Evolutionary conservation across 2,329 filamentous ascomycete genomes (phyloP).

Genomic region (Ciborinia camelliae): DNA sequence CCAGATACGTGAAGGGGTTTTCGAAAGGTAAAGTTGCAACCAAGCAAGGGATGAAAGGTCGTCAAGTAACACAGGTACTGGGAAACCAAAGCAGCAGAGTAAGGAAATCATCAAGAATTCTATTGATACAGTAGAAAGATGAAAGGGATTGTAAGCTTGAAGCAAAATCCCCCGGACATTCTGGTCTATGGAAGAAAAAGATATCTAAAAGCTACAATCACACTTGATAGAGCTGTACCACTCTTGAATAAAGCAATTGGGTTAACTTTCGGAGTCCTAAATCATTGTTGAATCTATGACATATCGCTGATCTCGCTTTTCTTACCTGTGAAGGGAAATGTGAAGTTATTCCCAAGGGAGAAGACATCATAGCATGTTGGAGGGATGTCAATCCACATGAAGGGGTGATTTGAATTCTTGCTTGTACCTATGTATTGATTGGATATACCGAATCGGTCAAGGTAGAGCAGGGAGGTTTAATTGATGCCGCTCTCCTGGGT

Average conservation of each 20-base stretch:
- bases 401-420: background rate
- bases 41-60: background rate
- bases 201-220: too few relatives aligned
- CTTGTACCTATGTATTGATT: background rate
- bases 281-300: background rate
- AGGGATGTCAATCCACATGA: background rate
- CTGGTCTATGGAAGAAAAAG: background rate
- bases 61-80: background rate
- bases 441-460: background rate
- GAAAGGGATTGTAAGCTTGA: background rate
- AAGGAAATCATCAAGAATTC: background rate
- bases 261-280: background rate
- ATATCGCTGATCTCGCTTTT: background rate
- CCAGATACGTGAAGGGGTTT: background rate
- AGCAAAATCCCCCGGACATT: background rate
- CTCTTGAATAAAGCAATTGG: background rate
- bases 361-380: background rate
- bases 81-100: background rate
- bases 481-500: background rate
- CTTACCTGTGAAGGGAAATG: background rate
- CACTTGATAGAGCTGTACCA: background rate
- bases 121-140: background rate
- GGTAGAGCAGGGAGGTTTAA: background rate
- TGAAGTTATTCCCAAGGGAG: background rate
- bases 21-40: background rate